Conservation (phyloP, 805 yeast genomes). For the Debaryomyces castellii region DNA sequence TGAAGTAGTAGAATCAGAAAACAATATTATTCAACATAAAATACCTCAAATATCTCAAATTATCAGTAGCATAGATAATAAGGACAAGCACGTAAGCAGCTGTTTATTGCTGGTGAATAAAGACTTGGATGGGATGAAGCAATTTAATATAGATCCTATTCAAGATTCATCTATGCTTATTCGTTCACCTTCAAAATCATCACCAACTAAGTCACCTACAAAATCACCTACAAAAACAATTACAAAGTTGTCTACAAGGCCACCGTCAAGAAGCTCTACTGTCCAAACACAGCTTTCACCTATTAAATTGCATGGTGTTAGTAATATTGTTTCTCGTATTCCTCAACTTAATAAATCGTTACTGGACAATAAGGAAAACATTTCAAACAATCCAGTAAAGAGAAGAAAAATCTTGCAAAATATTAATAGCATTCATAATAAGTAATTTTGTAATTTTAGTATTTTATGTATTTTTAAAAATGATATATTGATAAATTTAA, state of each 20-base stretch:
- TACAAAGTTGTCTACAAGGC: slow-evolving; percentile 1
- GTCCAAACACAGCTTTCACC: not conserved
- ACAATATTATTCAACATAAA: not conserved
- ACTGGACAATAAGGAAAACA: slow-evolving; percentile 4
- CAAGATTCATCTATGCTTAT: not conserved
- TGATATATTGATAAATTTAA: not conserved
- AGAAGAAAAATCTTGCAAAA: slow-evolving; percentile 9
- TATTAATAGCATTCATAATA: slow-evolving; percentile 4
- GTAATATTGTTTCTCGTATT: slow-evolving; percentile 3
- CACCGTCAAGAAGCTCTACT: not conserved
- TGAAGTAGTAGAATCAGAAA: slow-evolving; percentile 1
- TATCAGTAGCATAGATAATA: slow-evolving; percentile 6
- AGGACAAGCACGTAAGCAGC: slow-evolving; percentile 1
- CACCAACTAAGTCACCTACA: slow-evolving; percentile 6
- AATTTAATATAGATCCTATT: slow-evolving; percentile 5
- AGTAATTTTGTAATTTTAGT: slow-evolving; percentile 3
- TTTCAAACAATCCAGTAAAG: slow-evolving; percentile 7
- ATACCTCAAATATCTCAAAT: slow-evolving; percentile 5
- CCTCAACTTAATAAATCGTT: slow-evolving; percentile 5
- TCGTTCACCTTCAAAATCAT: not conserved
- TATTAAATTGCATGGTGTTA: not conserved
- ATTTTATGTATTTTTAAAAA: not conserved
- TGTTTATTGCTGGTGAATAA: slow-evolving; percentile 2
- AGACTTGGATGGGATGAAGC: slow-evolving; percentile 5
- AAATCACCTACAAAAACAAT: slow-evolving; percentile 7